Evolutionary conservation across 805 yeast genomes (phyloP).

Genomic region (Wickerhamomyces ciferrii): DNA sequence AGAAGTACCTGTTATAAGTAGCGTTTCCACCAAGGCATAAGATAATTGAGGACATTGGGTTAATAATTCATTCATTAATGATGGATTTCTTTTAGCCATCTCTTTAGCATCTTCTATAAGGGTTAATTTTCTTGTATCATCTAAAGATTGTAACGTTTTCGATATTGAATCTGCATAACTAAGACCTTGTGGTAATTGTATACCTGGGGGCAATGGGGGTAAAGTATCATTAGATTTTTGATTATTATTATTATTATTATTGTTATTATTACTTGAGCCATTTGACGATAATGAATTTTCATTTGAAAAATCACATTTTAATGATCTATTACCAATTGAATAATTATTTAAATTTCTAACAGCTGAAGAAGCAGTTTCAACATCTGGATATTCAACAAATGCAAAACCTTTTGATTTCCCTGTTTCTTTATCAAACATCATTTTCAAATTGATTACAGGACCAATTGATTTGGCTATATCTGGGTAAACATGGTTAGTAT

Average conservation of each 20-base stretch:
- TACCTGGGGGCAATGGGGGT: conserved; percentile 54
- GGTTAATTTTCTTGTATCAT: conserved; percentile 39
- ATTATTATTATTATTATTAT: conserved; percentile 11
- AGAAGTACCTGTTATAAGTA: conserved; percentile 29
- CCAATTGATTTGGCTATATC: conserved; percentile 86
- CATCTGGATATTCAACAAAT: conserved; percentile 71
- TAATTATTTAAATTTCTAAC: conserved; percentile 83
- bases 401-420: conserved; percentile 92
- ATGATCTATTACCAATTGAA: conserved; percentile 61
- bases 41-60: conserved; percentile 75
- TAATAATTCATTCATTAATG: conserved; percentile 53
- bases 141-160: conserved; percentile 38
- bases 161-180: conserved; percentile 37
- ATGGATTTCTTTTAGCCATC: conserved; percentile 53
- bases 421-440: conserved; percentile 82
- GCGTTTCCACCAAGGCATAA: conserved; percentile 75
- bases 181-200: conserved; percentile 27
- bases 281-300: conserved; percentile 30
- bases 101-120: conserved; percentile 53
- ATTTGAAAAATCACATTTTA: conserved; percentile 72
- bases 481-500: neutral
- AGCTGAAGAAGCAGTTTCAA: conserved; percentile 86
- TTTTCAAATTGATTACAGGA: conserved; percentile 69
- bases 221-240: conserved; percentile 25
- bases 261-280: conserved; percentile 1